Conservation (phyloP, 257 asterid genomes). For the Solanum paucissectum region DNA sequence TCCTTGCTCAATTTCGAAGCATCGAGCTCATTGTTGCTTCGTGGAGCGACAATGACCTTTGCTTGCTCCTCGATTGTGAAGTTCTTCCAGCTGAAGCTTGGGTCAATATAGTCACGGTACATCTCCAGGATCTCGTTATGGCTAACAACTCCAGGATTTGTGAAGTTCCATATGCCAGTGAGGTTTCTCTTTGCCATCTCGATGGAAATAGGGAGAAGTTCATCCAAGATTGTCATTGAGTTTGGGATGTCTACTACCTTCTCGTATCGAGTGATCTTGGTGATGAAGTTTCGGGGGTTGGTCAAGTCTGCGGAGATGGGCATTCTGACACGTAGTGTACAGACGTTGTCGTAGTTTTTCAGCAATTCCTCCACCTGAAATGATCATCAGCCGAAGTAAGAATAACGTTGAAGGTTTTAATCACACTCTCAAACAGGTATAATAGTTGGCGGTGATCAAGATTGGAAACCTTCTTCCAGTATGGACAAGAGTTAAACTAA, state of each 20-base stretch:
- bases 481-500: not conserved
- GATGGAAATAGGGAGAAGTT: conserved; percentile 72
- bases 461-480: not conserved
- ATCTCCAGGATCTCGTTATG: conserved; percentile 74
- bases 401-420: not conserved
- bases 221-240: conserved; percentile 78
- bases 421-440: not conserved
- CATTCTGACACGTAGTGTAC: conserved; percentile 78
- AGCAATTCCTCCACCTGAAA: conserved; percentile 72
- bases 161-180: conserved; percentile 76
- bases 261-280: conserved; percentile 60
- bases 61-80: conserved; percentile 83
- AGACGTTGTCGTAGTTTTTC: conserved; percentile 64
- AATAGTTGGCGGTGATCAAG: not conserved
- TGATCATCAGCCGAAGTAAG: not conserved
- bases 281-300: conserved; percentile 74
- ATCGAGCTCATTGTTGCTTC: conserved; percentile 78
- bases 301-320: conserved; percentile 68
- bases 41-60: conserved; percentile 72
- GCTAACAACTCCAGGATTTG: conserved; percentile 81
- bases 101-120: conserved; percentile 58
- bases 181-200: conserved; percentile 85
- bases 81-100: conserved; percentile 53
- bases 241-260: conserved; percentile 79
- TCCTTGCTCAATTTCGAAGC: conserved; percentile 50